A percentile compares a stretch with the other conserved stretches of the same genome.
Conservation (phyloP, 2,329 filamentous ascomycete genomes). For the Coniella vitis region DNA sequence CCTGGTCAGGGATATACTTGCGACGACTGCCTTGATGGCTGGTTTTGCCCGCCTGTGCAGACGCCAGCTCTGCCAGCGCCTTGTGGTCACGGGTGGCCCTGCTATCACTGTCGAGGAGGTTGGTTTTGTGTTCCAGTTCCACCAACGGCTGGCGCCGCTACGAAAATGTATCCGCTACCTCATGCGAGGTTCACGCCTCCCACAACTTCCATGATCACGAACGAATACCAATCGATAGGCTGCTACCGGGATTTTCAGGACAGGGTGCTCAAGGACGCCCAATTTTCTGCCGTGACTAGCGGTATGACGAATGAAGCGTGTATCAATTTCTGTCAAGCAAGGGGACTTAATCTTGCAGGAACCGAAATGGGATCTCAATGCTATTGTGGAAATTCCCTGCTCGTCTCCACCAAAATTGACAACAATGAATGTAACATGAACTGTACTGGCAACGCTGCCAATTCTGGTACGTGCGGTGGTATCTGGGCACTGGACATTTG, state of each 20-base stretch:
- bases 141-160: not conserved
- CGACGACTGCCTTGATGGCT: constrained; percentile 13
- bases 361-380: constrained; percentile 43
- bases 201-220: not conserved
- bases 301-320: constrained; percentile 26
- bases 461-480: constrained; percentile 42
- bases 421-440: constrained; percentile 39
- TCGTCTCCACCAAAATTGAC: constrained; percentile 33
- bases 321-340: constrained; percentile 38
- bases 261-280: constrained; percentile 5
- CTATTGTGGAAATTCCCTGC: constrained; percentile 39
- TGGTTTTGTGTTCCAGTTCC: constrained; percentile 14
- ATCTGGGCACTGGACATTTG: constrained; percentile 39
- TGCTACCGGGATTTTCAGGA: constrained; percentile 9
- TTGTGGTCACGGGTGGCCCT: constrained; percentile 16
- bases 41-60: constrained; percentile 16
- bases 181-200: not conserved
- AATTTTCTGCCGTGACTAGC: not conserved
- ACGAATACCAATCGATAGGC: constrained; percentile 8
- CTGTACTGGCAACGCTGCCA: constrained; percentile 40
- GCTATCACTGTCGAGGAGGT: constrained; percentile 13
- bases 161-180: not conserved
- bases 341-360: constrained; percentile 39
- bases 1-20: constrained; percentile 15
- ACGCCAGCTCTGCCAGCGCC: constrained; percentile 14